Evolutionary conservation across 73 alveolate species (phyloP).

Genomic region (Diophrys appendiculata): DNA sequence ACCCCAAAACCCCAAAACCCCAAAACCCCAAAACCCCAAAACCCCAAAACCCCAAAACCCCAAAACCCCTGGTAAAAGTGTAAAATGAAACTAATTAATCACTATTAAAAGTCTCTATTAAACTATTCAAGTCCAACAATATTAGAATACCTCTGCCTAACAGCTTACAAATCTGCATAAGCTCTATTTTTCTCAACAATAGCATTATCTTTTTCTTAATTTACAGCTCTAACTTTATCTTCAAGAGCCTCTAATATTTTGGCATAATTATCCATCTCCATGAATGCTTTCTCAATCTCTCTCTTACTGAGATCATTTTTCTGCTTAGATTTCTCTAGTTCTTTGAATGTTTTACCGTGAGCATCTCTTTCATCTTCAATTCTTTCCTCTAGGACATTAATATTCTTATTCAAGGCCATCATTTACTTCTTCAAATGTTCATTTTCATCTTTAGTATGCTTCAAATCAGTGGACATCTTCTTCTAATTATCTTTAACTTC

Average conservation of each 20-base stretch:
- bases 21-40: too few relatives aligned
- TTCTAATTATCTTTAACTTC: too few relatives aligned
- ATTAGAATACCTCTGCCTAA: neutral
- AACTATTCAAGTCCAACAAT: neutral
- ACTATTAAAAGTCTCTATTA: neutral
- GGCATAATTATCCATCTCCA: slow-evolving; percentile 4
- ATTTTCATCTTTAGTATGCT: neutral
- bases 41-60: too few relatives aligned
- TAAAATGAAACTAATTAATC: too few relatives aligned
- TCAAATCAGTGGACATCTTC: neutral
- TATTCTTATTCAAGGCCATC: neutral
- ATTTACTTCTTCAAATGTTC: neutral
- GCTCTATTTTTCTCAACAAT: neutral
- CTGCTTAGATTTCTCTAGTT: neutral
- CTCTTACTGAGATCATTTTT: neutral
- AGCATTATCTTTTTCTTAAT: neutral
- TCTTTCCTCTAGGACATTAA: neutral
- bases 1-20: too few relatives aligned
- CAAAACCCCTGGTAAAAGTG: too few relatives aligned
- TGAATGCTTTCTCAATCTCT: slow-evolving; percentile 7
- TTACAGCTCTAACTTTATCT: neutral
- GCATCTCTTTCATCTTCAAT: neutral
- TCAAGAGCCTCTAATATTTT: neutral
- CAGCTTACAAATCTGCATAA: neutral
- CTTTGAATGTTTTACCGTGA: neutral